These are phyloP conservation scores for Trichoderma atrobrunneum DNA, from an alignment of 2,329 filamentous ascomycete genomes.

Conservation along the genomic window DNA sequence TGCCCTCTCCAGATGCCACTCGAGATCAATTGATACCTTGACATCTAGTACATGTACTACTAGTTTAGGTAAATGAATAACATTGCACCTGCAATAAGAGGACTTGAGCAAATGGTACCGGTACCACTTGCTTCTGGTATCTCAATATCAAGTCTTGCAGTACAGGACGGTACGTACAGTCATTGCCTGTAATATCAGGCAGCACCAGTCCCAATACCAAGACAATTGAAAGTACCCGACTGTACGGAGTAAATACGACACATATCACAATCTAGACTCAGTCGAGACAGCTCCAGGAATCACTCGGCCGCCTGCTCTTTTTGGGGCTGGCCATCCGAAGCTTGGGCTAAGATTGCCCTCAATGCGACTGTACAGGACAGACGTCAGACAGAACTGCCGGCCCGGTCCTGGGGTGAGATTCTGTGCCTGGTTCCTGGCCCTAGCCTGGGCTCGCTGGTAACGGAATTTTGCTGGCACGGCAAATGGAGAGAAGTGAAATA, in stretches of 20 bases:
- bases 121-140: neutral
- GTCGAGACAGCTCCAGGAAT: neutral
- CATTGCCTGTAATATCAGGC: neutral
- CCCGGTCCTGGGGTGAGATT: neutral
- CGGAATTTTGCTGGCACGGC: neutral
- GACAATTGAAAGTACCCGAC: neutral
- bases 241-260: neutral
- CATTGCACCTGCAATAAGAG: neutral
- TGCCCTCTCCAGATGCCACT: neutral
- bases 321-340: constrained; percentile 13
- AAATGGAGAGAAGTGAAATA: neutral
- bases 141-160: neutral
- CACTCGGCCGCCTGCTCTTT: constrained; percentile 16
- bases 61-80: neutral
- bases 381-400: neutral
- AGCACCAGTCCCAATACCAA: neutral
- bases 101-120: neutral
- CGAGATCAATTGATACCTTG: neutral
- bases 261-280: neutral
- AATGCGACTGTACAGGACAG: neutral
- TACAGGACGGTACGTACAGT: neutral
- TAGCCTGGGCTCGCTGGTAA: neutral
- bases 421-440: constrained; percentile 18
- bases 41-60: neutral
- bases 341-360: neutral